These are phyloP conservation scores for Warburgia ugandensis DNA, from an alignment of 164 flowering plant genomes.

Conservation along the genomic window DNA sequence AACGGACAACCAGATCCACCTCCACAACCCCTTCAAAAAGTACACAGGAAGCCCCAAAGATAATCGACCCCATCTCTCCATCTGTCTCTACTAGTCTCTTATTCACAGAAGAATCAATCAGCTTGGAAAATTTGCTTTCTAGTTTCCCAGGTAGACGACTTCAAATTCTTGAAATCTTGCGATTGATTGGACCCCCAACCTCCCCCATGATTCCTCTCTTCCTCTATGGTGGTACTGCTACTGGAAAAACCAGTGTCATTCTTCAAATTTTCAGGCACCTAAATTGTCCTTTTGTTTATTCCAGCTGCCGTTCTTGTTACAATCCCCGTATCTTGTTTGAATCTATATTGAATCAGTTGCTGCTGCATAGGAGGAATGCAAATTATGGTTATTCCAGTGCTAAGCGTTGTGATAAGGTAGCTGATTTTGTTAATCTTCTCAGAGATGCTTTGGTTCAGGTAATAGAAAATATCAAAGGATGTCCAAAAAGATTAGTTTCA, in stretches of 20 bases:
- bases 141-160: constrained; percentile 55
- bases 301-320: constrained; percentile 73
- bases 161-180: constrained; percentile 57
- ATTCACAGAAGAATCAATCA: constrained; percentile 32
- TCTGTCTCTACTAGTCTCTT: constrained; percentile 35
- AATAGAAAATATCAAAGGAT: constrained; percentile 30
- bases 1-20: constrained; percentile 62
- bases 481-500: constrained; percentile 22
- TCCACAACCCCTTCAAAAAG: constrained; percentile 20
- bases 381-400: constrained; percentile 60
- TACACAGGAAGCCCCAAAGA: constrained; percentile 17
- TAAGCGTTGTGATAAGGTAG: constrained; percentile 72
- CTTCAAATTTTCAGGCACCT: constrained; percentile 66
- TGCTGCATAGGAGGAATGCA: constrained; percentile 48
- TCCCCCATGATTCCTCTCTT: constrained; percentile 70
- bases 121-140: constrained; percentile 43
- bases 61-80: constrained; percentile 16
- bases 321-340: constrained; percentile 76
- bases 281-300: constrained; percentile 76
- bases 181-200: constrained; percentile 59
- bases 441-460: constrained; percentile 52
- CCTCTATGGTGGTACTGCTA: constrained; percentile 65
- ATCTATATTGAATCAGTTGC: constrained; percentile 61
- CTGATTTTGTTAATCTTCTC: constrained; percentile 72
- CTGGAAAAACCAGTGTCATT: constrained; percentile 73